Evolutionary conservation across 192 early-diverging fungal species (phyloP).

Genomic region (Spizellomyces sp.): DNA sequence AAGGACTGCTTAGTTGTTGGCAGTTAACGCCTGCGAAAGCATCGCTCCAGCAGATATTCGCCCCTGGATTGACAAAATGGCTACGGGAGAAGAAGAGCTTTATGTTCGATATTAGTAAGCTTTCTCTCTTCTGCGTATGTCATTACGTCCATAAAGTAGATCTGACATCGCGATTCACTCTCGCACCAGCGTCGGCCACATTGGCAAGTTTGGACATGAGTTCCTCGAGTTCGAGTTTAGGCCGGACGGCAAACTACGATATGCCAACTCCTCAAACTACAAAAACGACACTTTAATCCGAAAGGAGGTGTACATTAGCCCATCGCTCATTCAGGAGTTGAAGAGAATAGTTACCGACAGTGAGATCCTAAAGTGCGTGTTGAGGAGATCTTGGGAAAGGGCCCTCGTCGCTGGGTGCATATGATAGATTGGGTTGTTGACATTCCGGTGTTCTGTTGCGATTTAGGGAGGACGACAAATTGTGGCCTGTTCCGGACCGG

Average conservation of each 20-base stretch:
- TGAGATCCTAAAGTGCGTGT: slow-evolving; percentile 78
- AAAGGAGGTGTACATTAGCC: slow-evolving; percentile 85
- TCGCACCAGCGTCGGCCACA: slow-evolving; percentile 75
- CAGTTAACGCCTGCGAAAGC: too few species aligned
- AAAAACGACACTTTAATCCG: slow-evolving; percentile 94
- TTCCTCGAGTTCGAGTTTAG: slow-evolving; percentile 97
- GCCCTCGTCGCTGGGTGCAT: neutral
- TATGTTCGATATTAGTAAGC: slow-evolving; percentile 61
- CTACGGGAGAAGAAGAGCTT: slow-evolving; percentile 43
- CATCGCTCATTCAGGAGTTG: slow-evolving; percentile 80
- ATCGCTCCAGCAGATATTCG: too few species aligned
- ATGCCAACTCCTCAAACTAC: slow-evolving; percentile 98
- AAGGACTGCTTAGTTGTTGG: too few species aligned
- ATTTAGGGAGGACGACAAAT: slow-evolving; percentile 80
- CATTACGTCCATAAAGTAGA: neutral
- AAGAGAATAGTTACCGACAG: slow-evolving; percentile 87
- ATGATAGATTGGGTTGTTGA: neutral
- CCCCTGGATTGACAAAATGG: neutral
- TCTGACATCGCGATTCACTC: neutral
- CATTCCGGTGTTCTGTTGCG: too few species aligned
- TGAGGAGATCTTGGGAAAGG: slow-evolving; percentile 2
- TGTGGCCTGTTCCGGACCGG: slow-evolving; percentile 89
- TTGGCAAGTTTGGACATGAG: slow-evolving; percentile 96
- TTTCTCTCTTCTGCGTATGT: neutral
- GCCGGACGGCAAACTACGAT: slow-evolving; percentile 83